Evolutionary conservation across 1,139 yeast species (phyloP), one percentile per base, ranked within the genome.

Genomic region (Meyerozyma smithsonii): DNA sequence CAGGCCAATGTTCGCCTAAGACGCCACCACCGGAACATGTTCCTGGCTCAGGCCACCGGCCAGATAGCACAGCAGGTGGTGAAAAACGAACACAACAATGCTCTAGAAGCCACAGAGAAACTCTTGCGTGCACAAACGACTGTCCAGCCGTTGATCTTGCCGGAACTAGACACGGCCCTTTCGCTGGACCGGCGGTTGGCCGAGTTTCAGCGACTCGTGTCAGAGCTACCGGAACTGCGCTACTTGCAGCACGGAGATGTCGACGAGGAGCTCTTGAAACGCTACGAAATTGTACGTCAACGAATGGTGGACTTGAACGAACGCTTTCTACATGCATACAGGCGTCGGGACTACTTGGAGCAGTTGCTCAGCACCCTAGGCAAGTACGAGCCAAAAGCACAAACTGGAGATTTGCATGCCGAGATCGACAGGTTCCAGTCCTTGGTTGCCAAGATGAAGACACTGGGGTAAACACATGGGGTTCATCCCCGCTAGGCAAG

Each of bases 1-100:
- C 34, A 30, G 20, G 34, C 16, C n/a, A 30, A 30, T 30, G 20
- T 30, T 4, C 20, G 34, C 2, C 7, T 30, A 21, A 30, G 16
- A 14, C 2, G 34, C 10, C 34, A 30, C 21, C 20, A 30, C 20
- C 8, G 23, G 10, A 18, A 16, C 21, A 30, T 18, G 21, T 17
- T 30, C n/a, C 34, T 30, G 34, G 23, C 34, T 4, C 34, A 30
- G 21, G 34, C 34, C 5, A 30, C 34, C 11, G 16, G 21, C 23
- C 34, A 30, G 21, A 30, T 30, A 3, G 34, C 34, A 18, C 34
- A 30, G 21, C 34, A 30, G 21, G 34, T 30, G 34, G 15, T 17
- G 21, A 30, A 30, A 6, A 16, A 30, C 23, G 34, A 30, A 30
- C 34, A 18, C 11, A 30, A 11, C 15, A 16, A n/a, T 10, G 34